Conservation (phyloP, 2,329 filamentous ascomycete genomes). For the Fusarium chuoi region DNA sequence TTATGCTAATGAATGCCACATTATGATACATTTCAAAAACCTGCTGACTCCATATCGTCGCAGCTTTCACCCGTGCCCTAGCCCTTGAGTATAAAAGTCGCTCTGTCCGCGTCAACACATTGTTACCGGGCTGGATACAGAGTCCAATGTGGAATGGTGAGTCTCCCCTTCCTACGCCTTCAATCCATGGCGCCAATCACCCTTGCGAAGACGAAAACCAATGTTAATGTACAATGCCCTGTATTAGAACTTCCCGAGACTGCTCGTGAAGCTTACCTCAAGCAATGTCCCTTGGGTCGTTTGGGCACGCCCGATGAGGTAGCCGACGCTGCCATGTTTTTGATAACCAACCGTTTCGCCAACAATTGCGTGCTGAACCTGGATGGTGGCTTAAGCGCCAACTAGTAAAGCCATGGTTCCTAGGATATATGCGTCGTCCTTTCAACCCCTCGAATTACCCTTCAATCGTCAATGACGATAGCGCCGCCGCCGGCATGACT, state of each 20-base stretch:
- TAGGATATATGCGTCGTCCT: constrained; percentile 15
- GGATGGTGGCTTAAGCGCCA: constrained; percentile 83
- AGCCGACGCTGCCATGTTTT: constrained; percentile 83
- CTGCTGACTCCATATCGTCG: constrained; percentile 30
- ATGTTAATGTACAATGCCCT: constrained; percentile 54
- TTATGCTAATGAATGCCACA: constrained; percentile 27
- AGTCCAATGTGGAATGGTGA: constrained; percentile 82
- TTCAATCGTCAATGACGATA: constrained; percentile 73
- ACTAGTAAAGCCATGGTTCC: constrained; percentile 50
- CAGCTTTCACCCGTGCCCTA: constrained; percentile 75
- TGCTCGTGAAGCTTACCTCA: constrained; percentile 52
- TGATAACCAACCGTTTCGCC: constrained; percentile 81
- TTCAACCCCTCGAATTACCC: background rate
- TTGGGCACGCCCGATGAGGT: constrained; percentile 77
- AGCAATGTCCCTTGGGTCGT: constrained; percentile 70
- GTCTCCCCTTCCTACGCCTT: constrained; percentile 41
- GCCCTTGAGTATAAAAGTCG: constrained; percentile 69
- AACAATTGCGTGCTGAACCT: constrained; percentile 89
- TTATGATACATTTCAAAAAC: constrained; percentile 39
- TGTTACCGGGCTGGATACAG: constrained; percentile 84
- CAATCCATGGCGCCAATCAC: constrained; percentile 10
- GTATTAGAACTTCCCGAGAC: constrained; percentile 52
- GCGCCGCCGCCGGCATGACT: constrained; percentile 59
- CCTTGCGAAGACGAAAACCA: constrained; percentile 25
- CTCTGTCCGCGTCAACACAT: constrained; percentile 79